A percentile compares a stretch with the other conserved stretches of the same genome.
These are phyloP conservation scores for Colletotrichum sp. DNA, from an alignment of 2,329 filamentous ascomycete species.

Conservation along the genomic window DNA sequence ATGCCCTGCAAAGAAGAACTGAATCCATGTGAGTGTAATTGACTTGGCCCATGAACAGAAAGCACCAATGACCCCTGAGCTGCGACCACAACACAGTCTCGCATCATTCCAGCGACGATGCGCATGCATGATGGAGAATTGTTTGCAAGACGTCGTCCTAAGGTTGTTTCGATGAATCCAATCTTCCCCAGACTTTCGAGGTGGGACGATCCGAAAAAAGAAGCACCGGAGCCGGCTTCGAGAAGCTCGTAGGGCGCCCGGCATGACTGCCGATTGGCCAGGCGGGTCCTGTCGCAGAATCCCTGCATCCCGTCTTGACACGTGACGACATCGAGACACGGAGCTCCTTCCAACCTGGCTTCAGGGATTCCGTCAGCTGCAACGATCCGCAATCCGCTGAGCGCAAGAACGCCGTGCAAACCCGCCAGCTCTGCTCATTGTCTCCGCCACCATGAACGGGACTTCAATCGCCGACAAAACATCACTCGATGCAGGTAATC, in stretches of 20 bases:
- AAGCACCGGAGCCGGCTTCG: not conserved
- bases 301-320: not conserved
- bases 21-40: not conserved
- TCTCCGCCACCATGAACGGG: constrained; percentile 43
- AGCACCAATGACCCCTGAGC: not conserved
- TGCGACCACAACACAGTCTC: not conserved
- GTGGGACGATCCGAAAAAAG: constrained; percentile 13
- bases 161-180: not conserved
- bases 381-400: not conserved
- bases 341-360: constrained; percentile 5
- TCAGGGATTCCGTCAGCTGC: constrained; percentile 6
- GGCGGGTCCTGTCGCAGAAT: not conserved
- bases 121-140: not conserved
- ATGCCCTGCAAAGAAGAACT: not conserved
- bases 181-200: constrained; percentile 13
- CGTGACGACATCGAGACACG: constrained; percentile 17
- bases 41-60: not conserved
- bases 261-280: not conserved
- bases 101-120: not conserved
- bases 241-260: not conserved
- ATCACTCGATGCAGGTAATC: constrained; percentile 51
- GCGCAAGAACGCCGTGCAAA: not conserved
- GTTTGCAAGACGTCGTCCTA: not conserved
- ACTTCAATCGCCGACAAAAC: constrained; percentile 33
- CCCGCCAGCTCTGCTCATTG: not conserved